Conservation (phyloP, 164 flowering plant species). For the Macadamia integrifolia region DNA sequence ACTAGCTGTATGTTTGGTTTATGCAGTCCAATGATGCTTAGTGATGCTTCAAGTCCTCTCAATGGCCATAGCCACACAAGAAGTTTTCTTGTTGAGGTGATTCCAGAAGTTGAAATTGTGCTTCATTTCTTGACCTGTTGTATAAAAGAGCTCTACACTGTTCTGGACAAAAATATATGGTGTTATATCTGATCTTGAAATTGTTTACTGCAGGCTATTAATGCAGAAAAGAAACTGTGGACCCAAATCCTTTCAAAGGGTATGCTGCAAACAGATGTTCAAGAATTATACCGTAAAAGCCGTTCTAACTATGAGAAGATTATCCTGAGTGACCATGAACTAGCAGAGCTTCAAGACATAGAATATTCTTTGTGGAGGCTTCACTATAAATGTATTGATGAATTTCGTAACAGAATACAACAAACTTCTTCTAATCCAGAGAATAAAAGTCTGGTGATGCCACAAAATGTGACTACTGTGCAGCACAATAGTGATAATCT, state of each 20-base stretch:
- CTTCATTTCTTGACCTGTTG: background rate
- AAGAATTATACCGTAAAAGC: conserved; percentile 43
- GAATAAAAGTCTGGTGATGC: conserved; percentile 9
- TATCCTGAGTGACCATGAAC: conserved; percentile 35
- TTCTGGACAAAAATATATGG: background rate
- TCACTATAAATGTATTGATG: conserved; percentile 80
- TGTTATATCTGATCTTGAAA: background rate
- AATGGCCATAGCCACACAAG: conserved; percentile 21
- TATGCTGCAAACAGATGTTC: conserved; percentile 40
- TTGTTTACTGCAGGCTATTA: conserved; percentile 42
- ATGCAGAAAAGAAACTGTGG: conserved; percentile 56
- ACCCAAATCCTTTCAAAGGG: conserved; percentile 48
- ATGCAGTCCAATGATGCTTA: conserved; percentile 17
- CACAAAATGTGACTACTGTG: conserved; percentile 13
- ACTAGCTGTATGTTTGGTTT: background rate
- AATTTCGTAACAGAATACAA: conserved; percentile 50
- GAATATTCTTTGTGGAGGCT: conserved; percentile 80
- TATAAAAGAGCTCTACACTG: background rate
- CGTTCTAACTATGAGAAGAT: conserved; percentile 54
- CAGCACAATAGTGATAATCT: conserved; percentile 18
- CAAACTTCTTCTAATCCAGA: conserved; percentile 26
- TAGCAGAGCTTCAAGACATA: conserved; percentile 44
- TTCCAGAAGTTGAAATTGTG: conserved; percentile 8
- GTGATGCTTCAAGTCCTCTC: conserved; percentile 11
- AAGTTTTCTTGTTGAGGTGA: conserved; percentile 33